phyloP scores from a whole-genome alignment of 345 rosid genomes.

The Citrus inodora region DNA sequence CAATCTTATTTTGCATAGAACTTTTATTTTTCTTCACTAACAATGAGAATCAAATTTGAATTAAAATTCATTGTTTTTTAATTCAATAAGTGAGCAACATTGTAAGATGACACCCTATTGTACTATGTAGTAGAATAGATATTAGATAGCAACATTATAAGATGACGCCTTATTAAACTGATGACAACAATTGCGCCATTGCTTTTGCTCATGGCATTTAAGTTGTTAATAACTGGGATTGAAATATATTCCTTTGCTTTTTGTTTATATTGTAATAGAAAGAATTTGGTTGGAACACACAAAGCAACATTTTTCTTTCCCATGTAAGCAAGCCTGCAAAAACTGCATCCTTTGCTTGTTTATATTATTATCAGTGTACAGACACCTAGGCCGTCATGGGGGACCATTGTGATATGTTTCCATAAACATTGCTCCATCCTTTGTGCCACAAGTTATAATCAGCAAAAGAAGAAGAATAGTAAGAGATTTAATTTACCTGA shows the following conservation, averaged over 20 bases:
- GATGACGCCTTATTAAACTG: neutral
- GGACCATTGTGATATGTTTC: constrained; percentile 18
- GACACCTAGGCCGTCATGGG: constrained; percentile 4
- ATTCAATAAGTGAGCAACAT: neutral
- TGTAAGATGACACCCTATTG: no score
- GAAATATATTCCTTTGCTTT: neutral
- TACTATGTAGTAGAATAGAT: no score
- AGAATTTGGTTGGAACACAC: neutral
- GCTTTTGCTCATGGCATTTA: neutral
- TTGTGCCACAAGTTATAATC: constrained; percentile 4
- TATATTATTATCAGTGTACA: neutral
- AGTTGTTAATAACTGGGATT: neutral
- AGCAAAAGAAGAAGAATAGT: neutral
- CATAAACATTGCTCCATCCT: constrained; percentile 14
- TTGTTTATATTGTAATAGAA: neutral
- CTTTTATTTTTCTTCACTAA: neutral
- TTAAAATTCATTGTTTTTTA: neutral
- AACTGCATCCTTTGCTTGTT: neutral
- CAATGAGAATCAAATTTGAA: neutral
- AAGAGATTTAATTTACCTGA: constrained; percentile 9
- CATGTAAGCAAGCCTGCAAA: neutral
- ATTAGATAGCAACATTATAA: no score
- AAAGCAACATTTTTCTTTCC: neutral
- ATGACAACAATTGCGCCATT: neutral
- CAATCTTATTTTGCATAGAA: neutral